Conservation (phyloP, 2,329 filamentous ascomycete species). For the Talaromyces pinophilus region DNA sequence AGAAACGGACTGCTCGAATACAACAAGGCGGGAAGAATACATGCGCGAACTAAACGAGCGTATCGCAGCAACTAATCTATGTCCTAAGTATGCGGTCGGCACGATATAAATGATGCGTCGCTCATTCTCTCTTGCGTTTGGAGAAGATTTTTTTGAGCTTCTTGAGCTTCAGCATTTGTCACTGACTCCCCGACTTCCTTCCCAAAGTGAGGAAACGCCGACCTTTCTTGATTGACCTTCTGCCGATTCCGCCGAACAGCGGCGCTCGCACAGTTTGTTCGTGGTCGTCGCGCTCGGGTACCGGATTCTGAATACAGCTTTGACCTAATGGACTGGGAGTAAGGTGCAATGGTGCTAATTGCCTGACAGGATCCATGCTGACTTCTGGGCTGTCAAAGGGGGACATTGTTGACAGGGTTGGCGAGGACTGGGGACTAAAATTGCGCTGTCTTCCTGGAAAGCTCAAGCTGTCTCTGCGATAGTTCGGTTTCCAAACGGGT, state of each 20-base stretch:
- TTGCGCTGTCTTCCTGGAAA: constrained; percentile 2
- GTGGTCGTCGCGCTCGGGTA: constrained; percentile 4
- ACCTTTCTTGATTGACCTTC: constrained; percentile 11
- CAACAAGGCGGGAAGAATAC: constrained; percentile 12
- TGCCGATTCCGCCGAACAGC: constrained; percentile 11
- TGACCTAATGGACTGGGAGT: constrained; percentile 39
- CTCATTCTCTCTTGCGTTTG: background rate
- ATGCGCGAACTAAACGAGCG: constrained; percentile 13
- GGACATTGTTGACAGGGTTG: constrained; percentile 6
- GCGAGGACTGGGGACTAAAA: constrained; percentile 8
- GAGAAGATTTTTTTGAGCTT: background rate
- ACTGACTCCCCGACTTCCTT: constrained; percentile 14
- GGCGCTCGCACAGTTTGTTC: constrained; percentile 7
- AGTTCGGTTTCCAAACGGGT: background rate
- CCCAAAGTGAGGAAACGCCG: constrained; percentile 18
- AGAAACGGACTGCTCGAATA: background rate
- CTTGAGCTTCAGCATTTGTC: background rate
- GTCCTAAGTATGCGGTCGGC: constrained; percentile 10
- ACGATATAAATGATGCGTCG: constrained; percentile 1
- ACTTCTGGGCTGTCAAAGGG: background rate
- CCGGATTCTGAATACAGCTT: constrained; percentile 32
- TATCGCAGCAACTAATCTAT: constrained; percentile 5
- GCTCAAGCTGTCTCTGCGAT: constrained; percentile 1
- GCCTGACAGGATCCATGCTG: constrained; percentile 13
- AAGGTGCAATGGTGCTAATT: constrained; percentile 18